Evolutionary conservation across 2,329 filamentous ascomycete genomes (phyloP), one percentile per base, ranked within the genome.

Genomic region (Pseudogymnoascus sp.): DNA sequence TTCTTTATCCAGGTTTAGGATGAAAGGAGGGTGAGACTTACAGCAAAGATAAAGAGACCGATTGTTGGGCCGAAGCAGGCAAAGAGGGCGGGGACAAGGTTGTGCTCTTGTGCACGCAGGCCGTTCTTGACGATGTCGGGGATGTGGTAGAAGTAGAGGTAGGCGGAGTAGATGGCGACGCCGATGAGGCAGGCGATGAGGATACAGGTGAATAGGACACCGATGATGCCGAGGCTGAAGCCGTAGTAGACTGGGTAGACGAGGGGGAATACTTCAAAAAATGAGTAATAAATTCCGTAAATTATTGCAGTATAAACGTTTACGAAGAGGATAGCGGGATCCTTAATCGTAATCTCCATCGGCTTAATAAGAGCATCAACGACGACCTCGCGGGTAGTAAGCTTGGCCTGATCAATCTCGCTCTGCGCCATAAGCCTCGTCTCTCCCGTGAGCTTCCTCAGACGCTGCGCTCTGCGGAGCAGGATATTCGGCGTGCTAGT

Each of bases 191-290:
- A 83, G 8, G 81, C 76, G n/a, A 86, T 77, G 25, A 84, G 73
- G 67, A 87, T 77, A 65, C 79, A 82, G 57, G 84, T 74, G 74
- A 87, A 87, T 47, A 84, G 78, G 8, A 87, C 77, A 30, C 84
- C 83, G 64, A 82, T 73, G 64, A 83, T 70, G 37, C 83, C 83
- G 2, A 81, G 71, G 62, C 76, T 80, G 78, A 88, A 86, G 68
- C 74, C 71, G 72, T 88, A 88, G 67, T 79, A 74, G 38, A 76
- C 76, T 2, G 78, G 77, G 69, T 85, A 88, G 61, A 87, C 83
- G 12, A 86, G 74, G 3, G 84, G 84, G 71, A 88, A 87, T n/a
- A 81, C 81, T 67, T 87, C 84, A 68, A 88, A 88, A 73, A 80
- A 87, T 41, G 76, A 79, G 67, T 83, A 83, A 74, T 83, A 84